phyloP scores from a whole-genome alignment of 768 basidiomycete species.

The Naganishia vishniacii region DNA sequence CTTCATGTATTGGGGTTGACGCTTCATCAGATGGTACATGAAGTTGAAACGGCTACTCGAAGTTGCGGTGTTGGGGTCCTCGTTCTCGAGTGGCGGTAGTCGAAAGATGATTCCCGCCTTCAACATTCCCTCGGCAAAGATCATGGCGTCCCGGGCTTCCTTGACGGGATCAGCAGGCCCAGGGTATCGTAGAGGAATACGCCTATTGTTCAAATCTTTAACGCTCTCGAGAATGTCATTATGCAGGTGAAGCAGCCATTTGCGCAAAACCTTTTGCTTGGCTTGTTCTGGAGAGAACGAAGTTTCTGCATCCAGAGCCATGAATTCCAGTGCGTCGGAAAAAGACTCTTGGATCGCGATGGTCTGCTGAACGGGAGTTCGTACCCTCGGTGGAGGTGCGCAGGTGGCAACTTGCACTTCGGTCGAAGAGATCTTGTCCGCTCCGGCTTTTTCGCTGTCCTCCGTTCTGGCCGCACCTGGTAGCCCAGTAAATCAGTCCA shows the following conservation, averaged over 20 bases:
- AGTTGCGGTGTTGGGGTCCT: neutral
- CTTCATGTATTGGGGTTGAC: neutral
- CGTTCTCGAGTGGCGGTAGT: neutral
- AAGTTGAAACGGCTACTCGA: conserved; percentile 7
- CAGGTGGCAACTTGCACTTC: neutral
- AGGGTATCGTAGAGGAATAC: conserved; percentile 3
- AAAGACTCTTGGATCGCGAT: neutral
- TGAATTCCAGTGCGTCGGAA: conserved; percentile 9
- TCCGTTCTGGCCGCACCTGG: conserved; percentile 5
- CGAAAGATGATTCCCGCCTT: conserved; percentile 1
- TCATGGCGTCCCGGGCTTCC: neutral
- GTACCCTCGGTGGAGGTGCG: neutral
- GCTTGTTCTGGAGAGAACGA: neutral
- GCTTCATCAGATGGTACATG: conserved; percentile 4
- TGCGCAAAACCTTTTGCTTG: conserved; percentile 14
- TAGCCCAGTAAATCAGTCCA: neutral
- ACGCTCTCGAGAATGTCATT: conserved; percentile 11
- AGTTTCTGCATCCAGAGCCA: neutral
- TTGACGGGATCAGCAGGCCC: conserved; percentile 6
- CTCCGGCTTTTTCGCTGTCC: neutral
- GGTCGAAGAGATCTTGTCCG: neutral
- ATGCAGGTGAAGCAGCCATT: conserved; percentile 12
- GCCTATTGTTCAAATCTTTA: conserved; percentile 5
- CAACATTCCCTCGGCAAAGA: neutral
- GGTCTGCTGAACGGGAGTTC: neutral